A percentile compares a stretch with the other conserved stretches of the same genome.
These are phyloP conservation scores for Chlamydomonas urium DNA, from an alignment of 139 green algal genomes.

Conservation along the genomic window DNA sequence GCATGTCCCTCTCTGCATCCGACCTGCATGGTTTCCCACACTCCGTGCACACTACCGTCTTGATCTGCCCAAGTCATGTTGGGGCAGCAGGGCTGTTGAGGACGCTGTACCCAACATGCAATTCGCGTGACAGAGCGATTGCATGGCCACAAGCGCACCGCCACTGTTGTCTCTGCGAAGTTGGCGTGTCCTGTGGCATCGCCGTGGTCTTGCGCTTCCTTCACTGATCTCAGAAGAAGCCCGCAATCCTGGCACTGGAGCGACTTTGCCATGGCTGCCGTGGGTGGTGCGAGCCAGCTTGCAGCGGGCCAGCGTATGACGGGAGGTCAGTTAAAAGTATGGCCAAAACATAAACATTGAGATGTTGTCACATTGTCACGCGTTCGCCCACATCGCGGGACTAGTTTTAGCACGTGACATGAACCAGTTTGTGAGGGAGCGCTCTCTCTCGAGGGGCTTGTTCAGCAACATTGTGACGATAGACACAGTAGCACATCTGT, in stretches of 20 bases:
- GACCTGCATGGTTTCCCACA: conserved; percentile 82
- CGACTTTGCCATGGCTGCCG: too few relatives aligned
- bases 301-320: too few relatives aligned
- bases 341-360: too few relatives aligned
- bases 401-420: too few relatives aligned
- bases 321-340: too few relatives aligned
- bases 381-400: too few relatives aligned
- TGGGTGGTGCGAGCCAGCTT: too few relatives aligned
- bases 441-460: too few relatives aligned
- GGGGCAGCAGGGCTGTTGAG: not conserved
- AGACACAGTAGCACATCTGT: too few relatives aligned
- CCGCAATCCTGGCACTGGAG: conserved; percentile 19
- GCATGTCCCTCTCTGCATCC: conserved; percentile 69
- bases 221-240: conserved; percentile 44
- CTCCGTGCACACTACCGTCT: conserved; percentile 49
- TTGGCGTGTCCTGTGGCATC: conserved; percentile 70
- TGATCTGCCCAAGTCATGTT: conserved; percentile 27
- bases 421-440: too few relatives aligned
- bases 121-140: not conserved
- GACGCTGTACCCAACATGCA: not conserved
- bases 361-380: too few relatives aligned
- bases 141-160: conserved; percentile 19
- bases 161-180: conserved; percentile 78
- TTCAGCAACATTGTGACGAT: too few relatives aligned
- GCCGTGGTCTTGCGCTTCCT: conserved; percentile 70